phyloP scores from a whole-genome alignment of 306 rosid species.

The Sophora flavescens region DNA sequence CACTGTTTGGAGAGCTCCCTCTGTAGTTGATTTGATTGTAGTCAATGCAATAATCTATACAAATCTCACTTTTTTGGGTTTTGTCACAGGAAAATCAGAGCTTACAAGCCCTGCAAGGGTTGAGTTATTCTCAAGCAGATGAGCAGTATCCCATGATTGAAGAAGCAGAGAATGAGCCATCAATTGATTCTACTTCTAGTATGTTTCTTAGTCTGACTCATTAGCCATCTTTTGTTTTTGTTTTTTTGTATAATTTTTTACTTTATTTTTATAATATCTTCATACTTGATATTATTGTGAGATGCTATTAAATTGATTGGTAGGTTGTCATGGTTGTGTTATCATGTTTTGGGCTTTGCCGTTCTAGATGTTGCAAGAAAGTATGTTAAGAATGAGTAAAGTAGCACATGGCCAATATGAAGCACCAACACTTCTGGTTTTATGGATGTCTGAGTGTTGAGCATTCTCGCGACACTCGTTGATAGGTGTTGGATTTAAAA shows the following conservation, averaged over 20 bases:
- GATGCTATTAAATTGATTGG: neutral
- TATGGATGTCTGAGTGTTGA: too few relatives aligned
- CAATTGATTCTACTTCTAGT: constrained; percentile 2
- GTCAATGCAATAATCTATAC: neutral
- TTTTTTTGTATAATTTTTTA: too few relatives aligned
- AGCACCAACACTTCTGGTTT: too few relatives aligned
- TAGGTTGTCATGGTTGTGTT: neutral
- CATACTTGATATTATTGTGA: neutral
- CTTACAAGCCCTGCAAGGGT: constrained; percentile 5
- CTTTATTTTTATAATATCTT: too few relatives aligned
- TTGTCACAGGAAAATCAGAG: constrained; percentile 9
- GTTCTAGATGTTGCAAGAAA: neutral
- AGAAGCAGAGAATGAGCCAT: neutral
- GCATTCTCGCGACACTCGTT: too few relatives aligned
- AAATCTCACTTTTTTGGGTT: constrained; percentile 21
- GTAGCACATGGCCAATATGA: neutral
- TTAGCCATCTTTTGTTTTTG: too few relatives aligned
- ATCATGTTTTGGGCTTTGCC: neutral
- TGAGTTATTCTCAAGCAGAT: neutral
- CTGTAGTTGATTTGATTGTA: neutral
- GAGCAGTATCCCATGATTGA: neutral
- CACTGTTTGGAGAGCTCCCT: neutral
- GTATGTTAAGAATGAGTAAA: neutral
- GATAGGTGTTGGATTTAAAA: too few relatives aligned
- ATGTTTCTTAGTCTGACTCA: constrained; percentile 11